These are phyloP conservation scores for Suillus sp. DNA, from an alignment of 768 basidiomycete species.

Conservation along the genomic window DNA sequence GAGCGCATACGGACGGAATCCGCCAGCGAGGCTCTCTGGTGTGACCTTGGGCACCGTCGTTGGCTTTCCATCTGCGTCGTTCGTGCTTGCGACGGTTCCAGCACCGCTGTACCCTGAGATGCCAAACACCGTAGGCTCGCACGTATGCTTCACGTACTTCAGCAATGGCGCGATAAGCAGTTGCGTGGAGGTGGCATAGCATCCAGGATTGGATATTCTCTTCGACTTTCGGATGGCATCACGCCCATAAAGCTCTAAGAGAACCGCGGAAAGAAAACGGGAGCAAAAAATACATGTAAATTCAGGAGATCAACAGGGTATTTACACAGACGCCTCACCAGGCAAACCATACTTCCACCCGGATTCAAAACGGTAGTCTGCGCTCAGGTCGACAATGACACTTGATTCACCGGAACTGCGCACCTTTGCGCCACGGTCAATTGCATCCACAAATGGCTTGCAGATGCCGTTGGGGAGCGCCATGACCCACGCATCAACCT, in stretches of 20 bases:
- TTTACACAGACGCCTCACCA: slow-evolving; percentile 71
- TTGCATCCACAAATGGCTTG: slow-evolving; percentile 95
- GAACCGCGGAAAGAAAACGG: slow-evolving; percentile 18
- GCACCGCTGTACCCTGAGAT: slow-evolving; percentile 95
- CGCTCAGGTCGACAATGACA: slow-evolving; percentile 89
- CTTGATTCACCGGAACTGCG: slow-evolving; percentile 55
- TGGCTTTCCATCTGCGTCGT: slow-evolving; percentile 67
- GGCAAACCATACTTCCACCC: slow-evolving; percentile 98
- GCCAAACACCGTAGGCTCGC: slow-evolving; percentile 85
- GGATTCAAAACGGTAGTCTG: slow-evolving; percentile 93
- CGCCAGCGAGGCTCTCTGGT: slow-evolving; percentile 71
- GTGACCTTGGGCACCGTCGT: slow-evolving; percentile 81
- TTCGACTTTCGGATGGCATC: slow-evolving; percentile 65
- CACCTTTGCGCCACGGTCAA: slow-evolving; percentile 73
- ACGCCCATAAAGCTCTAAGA: slow-evolving; percentile 85
- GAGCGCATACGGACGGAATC: slow-evolving; percentile 81
- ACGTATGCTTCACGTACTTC: slow-evolving; percentile 56
- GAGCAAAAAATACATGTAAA: slow-evolving; percentile 37
- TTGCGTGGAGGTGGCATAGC: slow-evolving; percentile 93
- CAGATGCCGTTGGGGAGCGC: slow-evolving; percentile 97
- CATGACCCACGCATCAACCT: slow-evolving; percentile 99
- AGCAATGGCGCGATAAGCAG: slow-evolving; percentile 90
- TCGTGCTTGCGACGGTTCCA: slow-evolving; percentile 74
- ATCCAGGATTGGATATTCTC: slow-evolving; percentile 96
- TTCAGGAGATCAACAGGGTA: slow-evolving; percentile 40